Percentiles rank a stretch among this genome's conserved stretches.
Conservation (phyloP, 768 basidiomycete genomes). For the Podaxis carcinomalis region DNA sequence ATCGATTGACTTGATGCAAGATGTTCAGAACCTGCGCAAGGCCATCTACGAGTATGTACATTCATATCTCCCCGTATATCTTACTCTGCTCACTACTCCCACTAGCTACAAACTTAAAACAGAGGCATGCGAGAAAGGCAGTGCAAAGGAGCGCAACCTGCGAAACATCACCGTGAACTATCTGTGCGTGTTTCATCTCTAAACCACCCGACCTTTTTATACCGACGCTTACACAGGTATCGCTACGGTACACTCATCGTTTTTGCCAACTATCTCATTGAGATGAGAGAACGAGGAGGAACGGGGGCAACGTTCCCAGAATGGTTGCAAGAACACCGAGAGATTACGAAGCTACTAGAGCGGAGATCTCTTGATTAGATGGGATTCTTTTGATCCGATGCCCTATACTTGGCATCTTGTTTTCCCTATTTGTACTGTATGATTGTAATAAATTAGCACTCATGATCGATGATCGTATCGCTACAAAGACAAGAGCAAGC, state of each 20-base stretch:
- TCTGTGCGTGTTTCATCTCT: slow-evolving; percentile 41
- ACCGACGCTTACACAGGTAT: slow-evolving; percentile 43
- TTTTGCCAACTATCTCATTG: slow-evolving; percentile 92
- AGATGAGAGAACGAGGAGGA: slow-evolving; percentile 39
- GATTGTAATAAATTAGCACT: neutral
- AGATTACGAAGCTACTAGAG: slow-evolving; percentile 72
- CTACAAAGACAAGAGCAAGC: neutral
- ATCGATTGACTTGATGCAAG: slow-evolving; percentile 90
- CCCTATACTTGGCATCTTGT: neutral
- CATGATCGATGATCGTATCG: neutral
- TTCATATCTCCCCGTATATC: neutral
- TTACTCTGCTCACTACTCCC: slow-evolving; percentile 1
- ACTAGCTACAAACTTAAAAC: slow-evolving; percentile 86
- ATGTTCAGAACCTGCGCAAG: slow-evolving; percentile 94
- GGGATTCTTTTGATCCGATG: neutral
- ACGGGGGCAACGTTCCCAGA: slow-evolving; percentile 60
- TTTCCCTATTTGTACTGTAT: slow-evolving; percentile 4
- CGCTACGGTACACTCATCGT: slow-evolving; percentile 91
- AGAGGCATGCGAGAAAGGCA: slow-evolving; percentile 78
- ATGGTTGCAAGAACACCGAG: slow-evolving; percentile 81
- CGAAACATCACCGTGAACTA: slow-evolving; percentile 84
- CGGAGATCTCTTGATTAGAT: slow-evolving; percentile 64
- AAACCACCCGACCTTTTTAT: neutral
- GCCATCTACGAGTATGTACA: slow-evolving; percentile 86
- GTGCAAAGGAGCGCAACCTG: slow-evolving; percentile 71